Evolutionary conservation across 2,329 filamentous ascomycete species (phyloP).

Genomic region (Penicillium aurantiogriseum): DNA sequence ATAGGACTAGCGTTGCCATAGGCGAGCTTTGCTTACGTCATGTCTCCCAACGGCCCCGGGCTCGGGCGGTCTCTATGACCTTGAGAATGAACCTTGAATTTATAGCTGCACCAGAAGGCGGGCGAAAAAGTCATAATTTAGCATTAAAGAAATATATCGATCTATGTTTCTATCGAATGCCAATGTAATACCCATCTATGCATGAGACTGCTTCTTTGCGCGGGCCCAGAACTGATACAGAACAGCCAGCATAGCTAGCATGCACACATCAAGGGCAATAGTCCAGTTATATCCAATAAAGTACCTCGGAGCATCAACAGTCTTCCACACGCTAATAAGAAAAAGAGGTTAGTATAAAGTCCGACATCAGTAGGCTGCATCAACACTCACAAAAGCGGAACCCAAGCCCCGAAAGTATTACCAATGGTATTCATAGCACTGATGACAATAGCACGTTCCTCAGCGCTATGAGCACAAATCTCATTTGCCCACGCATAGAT

Average conservation of each 20-base stretch:
- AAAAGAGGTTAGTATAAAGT: neutral
- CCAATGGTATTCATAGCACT: slow-evolving; percentile 34
- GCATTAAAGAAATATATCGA: no score
- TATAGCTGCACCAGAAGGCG: neutral
- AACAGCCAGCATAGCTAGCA: slow-evolving; percentile 24
- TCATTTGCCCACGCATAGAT: slow-evolving; percentile 27
- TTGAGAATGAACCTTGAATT: neutral
- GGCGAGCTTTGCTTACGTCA: slow-evolving; percentile 5
- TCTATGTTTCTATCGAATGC: no score
- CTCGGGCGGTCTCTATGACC: neutral
- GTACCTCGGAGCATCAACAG: slow-evolving; percentile 30
- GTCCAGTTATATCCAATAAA: slow-evolving; percentile 32
- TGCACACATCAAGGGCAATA: slow-evolving; percentile 30
- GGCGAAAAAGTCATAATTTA: no score
- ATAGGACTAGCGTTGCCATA: slow-evolving; percentile 6
- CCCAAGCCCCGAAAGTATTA: slow-evolving; percentile 31
- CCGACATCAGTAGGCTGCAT: neutral
- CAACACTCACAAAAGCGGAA: slow-evolving; percentile 25
- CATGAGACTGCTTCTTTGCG: slow-evolving; percentile 10
- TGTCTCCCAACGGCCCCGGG: no score
- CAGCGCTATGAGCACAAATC: slow-evolving; percentile 34
- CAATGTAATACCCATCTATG: neutral
- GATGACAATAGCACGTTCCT: slow-evolving; percentile 25
- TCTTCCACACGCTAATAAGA: slow-evolving; percentile 25
- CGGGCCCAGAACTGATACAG: slow-evolving; percentile 19